Conservation (phyloP, 2,329 filamentous ascomycete genomes). For the Paraphoma chrysanthemicola region DNA sequence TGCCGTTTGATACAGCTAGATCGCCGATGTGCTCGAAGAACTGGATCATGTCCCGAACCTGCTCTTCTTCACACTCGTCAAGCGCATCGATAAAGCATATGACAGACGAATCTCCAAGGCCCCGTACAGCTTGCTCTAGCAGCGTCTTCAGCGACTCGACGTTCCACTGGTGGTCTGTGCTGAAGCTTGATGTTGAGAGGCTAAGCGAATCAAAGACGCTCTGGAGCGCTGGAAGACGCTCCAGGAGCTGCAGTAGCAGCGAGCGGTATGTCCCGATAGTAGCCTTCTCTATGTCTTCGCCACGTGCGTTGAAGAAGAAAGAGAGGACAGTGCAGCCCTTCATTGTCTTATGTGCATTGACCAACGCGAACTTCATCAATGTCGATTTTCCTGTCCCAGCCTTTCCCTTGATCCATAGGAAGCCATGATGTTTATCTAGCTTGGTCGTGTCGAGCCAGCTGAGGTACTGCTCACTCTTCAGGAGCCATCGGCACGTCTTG, state of each 20-base stretch:
- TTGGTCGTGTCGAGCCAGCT: slow-evolving; percentile 48
- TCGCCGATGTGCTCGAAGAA: slow-evolving; percentile 53
- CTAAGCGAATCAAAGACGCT: slow-evolving; percentile 7
- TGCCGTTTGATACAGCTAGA: slow-evolving; percentile 9
- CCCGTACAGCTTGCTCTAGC: slow-evolving; percentile 22
- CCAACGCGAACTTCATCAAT: slow-evolving; percentile 46
- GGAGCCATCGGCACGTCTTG: slow-evolving; percentile 53
- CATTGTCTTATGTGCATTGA: slow-evolving; percentile 9
- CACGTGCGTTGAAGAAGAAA: slow-evolving; percentile 40
- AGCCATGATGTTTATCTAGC: slow-evolving; percentile 42
- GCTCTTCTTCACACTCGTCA: slow-evolving; percentile 56
- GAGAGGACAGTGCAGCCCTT: slow-evolving; percentile 10
- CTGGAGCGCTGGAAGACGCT: slow-evolving; percentile 14
- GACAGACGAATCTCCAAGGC: slow-evolving; percentile 16
- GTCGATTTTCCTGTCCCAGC: slow-evolving; percentile 51
- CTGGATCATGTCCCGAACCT: slow-evolving; percentile 53
- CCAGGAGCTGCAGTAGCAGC: slow-evolving; percentile 32
- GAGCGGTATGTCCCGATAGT: slow-evolving; percentile 32
- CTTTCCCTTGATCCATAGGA: slow-evolving; percentile 58
- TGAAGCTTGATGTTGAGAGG: slow-evolving; percentile 5
- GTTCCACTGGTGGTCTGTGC: slow-evolving; percentile 22
- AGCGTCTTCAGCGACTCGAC: slow-evolving; percentile 19
- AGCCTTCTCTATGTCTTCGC: slow-evolving; percentile 25
- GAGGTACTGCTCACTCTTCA: slow-evolving; percentile 41
- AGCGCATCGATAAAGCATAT: slow-evolving; percentile 53